Conservation (phyloP, 768 basidiomycete species). For the Phanerochaete sordida region DNA sequence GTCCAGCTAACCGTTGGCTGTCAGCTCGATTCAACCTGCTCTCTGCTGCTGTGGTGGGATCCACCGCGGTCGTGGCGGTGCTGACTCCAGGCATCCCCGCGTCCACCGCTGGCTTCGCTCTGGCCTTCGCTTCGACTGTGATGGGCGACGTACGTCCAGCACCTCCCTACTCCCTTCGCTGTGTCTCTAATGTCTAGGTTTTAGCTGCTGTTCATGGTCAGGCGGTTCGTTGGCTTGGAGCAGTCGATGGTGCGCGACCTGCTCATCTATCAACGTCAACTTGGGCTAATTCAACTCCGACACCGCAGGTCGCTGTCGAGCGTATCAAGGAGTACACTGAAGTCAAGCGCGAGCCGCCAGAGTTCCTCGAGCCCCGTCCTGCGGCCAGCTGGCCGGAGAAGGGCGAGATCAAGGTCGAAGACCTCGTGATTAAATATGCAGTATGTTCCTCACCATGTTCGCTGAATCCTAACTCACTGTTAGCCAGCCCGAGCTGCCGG, state of each 20-base stretch:
- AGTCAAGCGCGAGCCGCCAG: conserved; percentile 69
- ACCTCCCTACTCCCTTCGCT: background rate
- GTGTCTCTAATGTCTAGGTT: background rate
- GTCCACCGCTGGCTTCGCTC: conserved; percentile 79
- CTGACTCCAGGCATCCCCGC: conserved; percentile 71
- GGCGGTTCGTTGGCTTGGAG: conserved; percentile 83
- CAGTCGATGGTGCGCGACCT: conserved; percentile 74
- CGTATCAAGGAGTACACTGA: conserved; percentile 92
- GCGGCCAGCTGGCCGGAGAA: conserved; percentile 72
- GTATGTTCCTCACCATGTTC: conserved; percentile 39
- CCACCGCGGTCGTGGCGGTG: conserved; percentile 65
- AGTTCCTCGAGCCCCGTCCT: conserved; percentile 86
- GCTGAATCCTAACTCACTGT: conserved; percentile 8
- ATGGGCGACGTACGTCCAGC: conserved; percentile 57
- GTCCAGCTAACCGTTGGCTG: conserved; percentile 84
- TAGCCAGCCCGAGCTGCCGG: conserved; percentile 74
- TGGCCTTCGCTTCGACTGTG: conserved; percentile 80
- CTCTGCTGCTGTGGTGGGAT: conserved; percentile 67
- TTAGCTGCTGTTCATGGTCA: conserved; percentile 64
- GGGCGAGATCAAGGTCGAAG: conserved; percentile 67
- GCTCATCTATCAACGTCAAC: background rate
- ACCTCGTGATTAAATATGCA: conserved; percentile 75
- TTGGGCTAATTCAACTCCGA: background rate
- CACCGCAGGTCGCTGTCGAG: conserved; percentile 69
- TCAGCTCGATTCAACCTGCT: conserved; percentile 84